Conservation (phyloP, 305 asterid species). For the Fraxinus sp. region DNA sequence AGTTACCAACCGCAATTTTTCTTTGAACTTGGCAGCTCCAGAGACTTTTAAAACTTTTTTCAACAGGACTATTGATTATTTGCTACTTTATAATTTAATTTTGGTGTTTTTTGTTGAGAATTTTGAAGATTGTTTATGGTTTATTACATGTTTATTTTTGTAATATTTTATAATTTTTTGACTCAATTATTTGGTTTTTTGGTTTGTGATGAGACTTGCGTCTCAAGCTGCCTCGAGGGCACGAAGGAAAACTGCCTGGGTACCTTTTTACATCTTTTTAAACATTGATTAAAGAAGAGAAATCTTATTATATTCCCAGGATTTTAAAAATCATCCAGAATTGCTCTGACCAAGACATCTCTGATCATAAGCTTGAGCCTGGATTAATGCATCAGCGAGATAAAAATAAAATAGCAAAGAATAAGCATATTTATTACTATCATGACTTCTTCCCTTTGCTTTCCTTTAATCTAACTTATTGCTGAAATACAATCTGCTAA, state of each 20-base stretch:
- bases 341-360: background rate
- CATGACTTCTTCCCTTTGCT: conserved; percentile 6
- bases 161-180: too few relatives aligned
- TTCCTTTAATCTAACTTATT: background rate
- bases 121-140: background rate
- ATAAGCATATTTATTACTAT: background rate
- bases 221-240: background rate
- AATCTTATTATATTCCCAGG: background rate
- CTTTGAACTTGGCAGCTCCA: background rate
- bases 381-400: background rate
- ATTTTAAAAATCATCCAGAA: background rate
- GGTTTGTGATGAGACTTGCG: background rate
- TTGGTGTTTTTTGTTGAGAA: background rate
- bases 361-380: background rate
- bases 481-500: background rate
- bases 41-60: background rate
- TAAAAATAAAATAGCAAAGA: background rate
- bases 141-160: background rate
- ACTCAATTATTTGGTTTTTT: background rate
- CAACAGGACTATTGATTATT: background rate
- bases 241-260: background rate
- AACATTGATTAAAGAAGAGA: background rate
- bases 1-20: background rate
- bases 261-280: background rate
- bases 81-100: background rate